Percentiles rank a stretch among this genome's conserved stretches.
Conservation (phyloP, 192 early-diverging fungal species). For the Coemansia sp. region DNA sequence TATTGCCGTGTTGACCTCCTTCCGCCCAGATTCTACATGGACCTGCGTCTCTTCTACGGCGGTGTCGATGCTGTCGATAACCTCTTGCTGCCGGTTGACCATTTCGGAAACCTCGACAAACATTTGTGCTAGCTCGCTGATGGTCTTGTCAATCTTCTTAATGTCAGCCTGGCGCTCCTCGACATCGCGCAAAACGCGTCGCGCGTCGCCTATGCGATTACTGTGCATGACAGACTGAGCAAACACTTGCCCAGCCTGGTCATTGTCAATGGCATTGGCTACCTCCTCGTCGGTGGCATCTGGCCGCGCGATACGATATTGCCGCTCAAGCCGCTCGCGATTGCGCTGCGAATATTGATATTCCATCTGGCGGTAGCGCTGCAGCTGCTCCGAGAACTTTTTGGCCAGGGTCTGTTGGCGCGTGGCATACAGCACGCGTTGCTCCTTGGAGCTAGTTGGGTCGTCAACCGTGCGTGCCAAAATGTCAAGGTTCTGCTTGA, state of each 20-base stretch:
- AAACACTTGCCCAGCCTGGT: conserved; percentile 57
- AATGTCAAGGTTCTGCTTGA: conserved; percentile 48
- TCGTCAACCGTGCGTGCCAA: conserved; percentile 42
- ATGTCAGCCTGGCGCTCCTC: conserved; percentile 57
- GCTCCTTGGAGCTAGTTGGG: conserved; percentile 41
- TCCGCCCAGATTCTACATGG: conserved; percentile 39
- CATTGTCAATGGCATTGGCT: conserved; percentile 45
- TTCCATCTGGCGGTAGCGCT: conserved; percentile 55
- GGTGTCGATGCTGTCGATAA: conserved; percentile 54
- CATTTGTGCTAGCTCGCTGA: conserved; percentile 49
- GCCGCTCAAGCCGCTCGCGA: conserved; percentile 51
- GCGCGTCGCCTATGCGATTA: conserved; percentile 37
- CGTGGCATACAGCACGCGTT: conserved; percentile 37
- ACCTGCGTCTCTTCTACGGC: conserved; percentile 49
- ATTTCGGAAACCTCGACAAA: conserved; percentile 54
- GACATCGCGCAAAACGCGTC: conserved; percentile 53
- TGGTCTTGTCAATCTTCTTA: conserved; percentile 52
- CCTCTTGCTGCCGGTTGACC: conserved; percentile 59
- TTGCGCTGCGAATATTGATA: conserved; percentile 54
- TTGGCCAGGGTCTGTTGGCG: conserved; percentile 44
- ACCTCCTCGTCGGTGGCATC: conserved; percentile 52
- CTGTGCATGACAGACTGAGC: conserved; percentile 48
- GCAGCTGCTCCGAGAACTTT: conserved; percentile 48
- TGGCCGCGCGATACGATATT: conserved; percentile 55
- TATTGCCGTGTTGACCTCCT: conserved; percentile 55